Evolutionary conservation across 2,329 filamentous ascomycete genomes (phyloP), one percentile per base, ranked within the genome.

Genomic region (Zasmidium citrigriseum): DNA sequence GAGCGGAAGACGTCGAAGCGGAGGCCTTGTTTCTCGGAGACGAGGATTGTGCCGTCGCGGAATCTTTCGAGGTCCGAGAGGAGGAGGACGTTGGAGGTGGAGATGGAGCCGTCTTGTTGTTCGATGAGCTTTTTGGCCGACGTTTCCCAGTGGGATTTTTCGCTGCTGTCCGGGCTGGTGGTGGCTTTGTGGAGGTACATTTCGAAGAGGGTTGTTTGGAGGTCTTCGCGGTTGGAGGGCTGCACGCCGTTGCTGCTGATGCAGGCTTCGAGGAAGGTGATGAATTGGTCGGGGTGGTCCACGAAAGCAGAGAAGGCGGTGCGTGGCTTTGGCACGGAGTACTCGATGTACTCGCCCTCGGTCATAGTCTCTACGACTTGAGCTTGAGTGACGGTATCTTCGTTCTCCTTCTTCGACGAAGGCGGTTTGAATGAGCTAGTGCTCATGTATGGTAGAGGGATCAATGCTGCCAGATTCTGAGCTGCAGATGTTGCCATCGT

Each of bases 251-350:
- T 80, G 58, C 92, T 88, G 51, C 87, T 79, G 4, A 96, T 83
- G 60, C 93, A 93, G 4, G 92, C 91, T 75, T 99, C 93, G 0
- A 99, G 81, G 71, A 99, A 99, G 16, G 86, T 80, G 62, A 98
- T 93, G 67, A 99, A 98, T 69, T 97, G 88, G 58, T 93, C 86
- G 0, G 95, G 85, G 70, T 97, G 93, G 68, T 97, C 93, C 59
- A 99, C 93, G 69, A 99, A 99, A 0, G 91, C 93, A 1, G 95
- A 97, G 69, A 99, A 99, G 0, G 95, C 93, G 1, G 89, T 92
- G 60, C 93, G 82, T 4, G 95, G 93, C 58, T 89, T 89, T 0
- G 95, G 93, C 1, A 89, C 82, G 4, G 85, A 86, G 74, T 99
- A 99, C 63, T 85, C 82, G 23, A 80, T 73, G 4, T 77, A 74